A percentile compares a stretch with the other conserved stretches of the same genome.
Evolutionary conservation across 148 eudicot genomes (phyloP).

Genomic region (Cornus florida): DNA sequence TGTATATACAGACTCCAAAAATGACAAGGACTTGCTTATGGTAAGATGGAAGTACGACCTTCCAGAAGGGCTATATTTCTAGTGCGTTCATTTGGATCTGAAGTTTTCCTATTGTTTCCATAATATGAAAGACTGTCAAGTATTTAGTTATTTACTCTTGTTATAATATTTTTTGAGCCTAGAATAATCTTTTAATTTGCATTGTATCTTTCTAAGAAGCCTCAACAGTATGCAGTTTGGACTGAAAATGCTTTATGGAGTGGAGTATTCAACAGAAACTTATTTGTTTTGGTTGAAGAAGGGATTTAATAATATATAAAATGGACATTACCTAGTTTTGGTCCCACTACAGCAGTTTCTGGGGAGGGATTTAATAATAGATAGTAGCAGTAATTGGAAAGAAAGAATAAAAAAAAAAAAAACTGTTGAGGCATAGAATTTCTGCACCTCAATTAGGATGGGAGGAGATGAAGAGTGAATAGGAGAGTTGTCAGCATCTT

Average conservation of each 20-base stretch:
- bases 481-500: not conserved
- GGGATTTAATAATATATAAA: not conserved
- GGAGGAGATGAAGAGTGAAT: not conserved
- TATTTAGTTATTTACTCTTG: slow-evolving; percentile 1
- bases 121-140: not conserved
- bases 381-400: not conserved
- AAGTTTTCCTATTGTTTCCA: not conserved
- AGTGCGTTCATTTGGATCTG: not conserved
- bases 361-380: not conserved
- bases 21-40: slow-evolving; percentile 64
- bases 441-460: not conserved
- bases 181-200: no score
- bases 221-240: not conserved
- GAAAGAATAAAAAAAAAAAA: not conserved
- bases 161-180: not conserved
- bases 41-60: slow-evolving; percentile 35
- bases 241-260: not conserved
- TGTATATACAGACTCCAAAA: slow-evolving; percentile 65
- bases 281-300: not conserved
- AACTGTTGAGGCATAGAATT: not conserved
- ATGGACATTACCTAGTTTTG: no score
- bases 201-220: not conserved
- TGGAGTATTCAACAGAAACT: not conserved
- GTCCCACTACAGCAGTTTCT: no score
- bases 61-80: not conserved